Percentiles rank a stretch among this genome's conserved stretches.
phyloP scores from a whole-genome alignment of 2,329 filamentous ascomycete genomes.

The Byssothecium circinans region DNA sequence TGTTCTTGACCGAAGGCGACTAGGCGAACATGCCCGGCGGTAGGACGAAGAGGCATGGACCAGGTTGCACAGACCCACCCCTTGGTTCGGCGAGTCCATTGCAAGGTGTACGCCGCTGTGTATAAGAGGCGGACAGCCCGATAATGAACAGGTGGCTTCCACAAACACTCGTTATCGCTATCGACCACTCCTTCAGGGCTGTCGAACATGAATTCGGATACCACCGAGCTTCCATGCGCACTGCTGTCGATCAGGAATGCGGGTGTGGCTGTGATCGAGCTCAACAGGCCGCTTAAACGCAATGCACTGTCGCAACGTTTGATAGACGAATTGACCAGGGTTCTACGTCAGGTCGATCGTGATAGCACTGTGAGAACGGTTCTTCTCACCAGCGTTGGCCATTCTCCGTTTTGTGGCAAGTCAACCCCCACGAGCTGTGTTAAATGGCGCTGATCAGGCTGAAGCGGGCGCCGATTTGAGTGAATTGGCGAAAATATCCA shows the following conservation, averaged over 20 bases:
- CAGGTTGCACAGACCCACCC: not conserved
- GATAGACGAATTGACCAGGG: constrained; percentile 42
- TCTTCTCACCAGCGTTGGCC: constrained; percentile 78
- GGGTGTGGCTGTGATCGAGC: constrained; percentile 51
- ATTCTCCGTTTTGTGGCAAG: constrained; percentile 70
- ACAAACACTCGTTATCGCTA: constrained; percentile 1
- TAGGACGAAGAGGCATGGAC: not conserved
- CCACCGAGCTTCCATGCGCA: constrained; percentile 5
- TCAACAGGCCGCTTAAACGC: constrained; percentile 58
- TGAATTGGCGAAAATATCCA: constrained; percentile 88
- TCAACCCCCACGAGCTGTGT: constrained; percentile 17
- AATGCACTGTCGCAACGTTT: constrained; percentile 59
- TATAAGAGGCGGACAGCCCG: constrained; percentile 5
- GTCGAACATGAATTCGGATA: constrained; percentile 5
- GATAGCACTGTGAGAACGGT: constrained; percentile 17
- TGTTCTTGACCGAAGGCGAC: not conserved
- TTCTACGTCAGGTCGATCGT: constrained; percentile 13
- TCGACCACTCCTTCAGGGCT: not conserved
- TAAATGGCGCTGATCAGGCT: constrained; percentile 8
- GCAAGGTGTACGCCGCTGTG: not conserved
- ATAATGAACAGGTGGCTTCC: not conserved
- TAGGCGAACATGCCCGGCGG: not conserved
- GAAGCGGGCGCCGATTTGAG: constrained; percentile 90
- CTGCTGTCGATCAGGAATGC: constrained; percentile 18
- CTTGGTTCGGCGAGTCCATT: not conserved